Evolutionary conservation across 371 early-diverging fungal genomes (phyloP).

Genomic region (Zancudomyces culisetae): DNA sequence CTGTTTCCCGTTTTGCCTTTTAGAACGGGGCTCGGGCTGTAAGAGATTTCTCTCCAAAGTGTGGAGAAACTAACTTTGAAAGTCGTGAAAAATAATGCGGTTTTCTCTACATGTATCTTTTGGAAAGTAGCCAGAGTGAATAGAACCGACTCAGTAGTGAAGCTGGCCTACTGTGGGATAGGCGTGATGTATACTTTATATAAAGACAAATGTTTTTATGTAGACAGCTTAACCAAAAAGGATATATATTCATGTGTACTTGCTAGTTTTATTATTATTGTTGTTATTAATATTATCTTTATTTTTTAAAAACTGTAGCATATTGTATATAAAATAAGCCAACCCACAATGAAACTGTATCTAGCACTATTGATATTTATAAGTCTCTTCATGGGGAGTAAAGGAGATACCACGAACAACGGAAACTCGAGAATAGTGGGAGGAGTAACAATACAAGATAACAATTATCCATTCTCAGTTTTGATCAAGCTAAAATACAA

Average conservation of each 20-base stretch:
- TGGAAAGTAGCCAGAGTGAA: no score
- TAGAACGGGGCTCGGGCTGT: no score
- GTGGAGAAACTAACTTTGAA: no score
- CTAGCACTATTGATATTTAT: not conserved
- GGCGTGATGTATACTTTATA: no score
- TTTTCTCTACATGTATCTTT: no score
- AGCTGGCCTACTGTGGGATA: no score
- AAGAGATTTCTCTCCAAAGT: no score
- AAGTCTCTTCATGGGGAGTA: not conserved
- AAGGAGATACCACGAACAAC: no score
- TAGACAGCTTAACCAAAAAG: not conserved
- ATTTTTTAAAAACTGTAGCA: not conserved
- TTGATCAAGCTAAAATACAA: not conserved
- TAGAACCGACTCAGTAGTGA: no score
- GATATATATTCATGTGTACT: not conserved
- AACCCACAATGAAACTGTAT: not conserved
- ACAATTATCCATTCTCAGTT: not conserved
- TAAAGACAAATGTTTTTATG: not conserved
- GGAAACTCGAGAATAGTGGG: not conserved
- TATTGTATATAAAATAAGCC: not conserved
- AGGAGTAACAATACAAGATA: not conserved
- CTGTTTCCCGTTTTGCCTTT: no score
- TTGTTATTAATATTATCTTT: not conserved
- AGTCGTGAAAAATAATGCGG: no score
- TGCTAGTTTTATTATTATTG: not conserved